Conservation (phyloP, 202 grass and related monocot genomes). For the Digitaria exilis region DNA sequence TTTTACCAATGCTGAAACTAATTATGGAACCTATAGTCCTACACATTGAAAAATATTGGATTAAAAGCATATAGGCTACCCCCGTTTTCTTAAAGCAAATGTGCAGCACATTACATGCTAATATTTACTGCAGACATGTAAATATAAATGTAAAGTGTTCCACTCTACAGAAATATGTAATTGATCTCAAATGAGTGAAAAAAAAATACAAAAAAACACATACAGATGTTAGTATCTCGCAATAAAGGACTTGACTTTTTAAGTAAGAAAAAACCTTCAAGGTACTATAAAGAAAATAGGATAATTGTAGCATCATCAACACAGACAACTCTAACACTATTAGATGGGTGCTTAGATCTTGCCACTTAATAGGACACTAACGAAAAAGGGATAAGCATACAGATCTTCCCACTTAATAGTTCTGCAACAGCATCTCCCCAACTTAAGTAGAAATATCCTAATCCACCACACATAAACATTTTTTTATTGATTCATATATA, state of each 20-base stretch:
- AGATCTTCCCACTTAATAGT: not conserved
- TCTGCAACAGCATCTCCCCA: not conserved
- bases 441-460: slow-evolving; percentile 21
- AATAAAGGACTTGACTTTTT: not conserved
- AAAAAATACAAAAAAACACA: not conserved
- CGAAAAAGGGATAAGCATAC: not conserved
- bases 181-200: not conserved
- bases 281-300: not conserved
- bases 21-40: not conserved
- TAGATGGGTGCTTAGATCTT: not conserved
- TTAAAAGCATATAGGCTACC: not conserved
- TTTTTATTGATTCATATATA: not conserved
- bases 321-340: not conserved
- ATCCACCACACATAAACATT: not conserved
- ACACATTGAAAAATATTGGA: not conserved
- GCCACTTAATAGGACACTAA: not conserved
- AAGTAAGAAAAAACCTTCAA: slow-evolving; percentile 3
- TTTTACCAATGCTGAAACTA: not conserved
- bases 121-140: not conserved
- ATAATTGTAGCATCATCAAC: not conserved
- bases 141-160: not conserved
- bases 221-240: not conserved
- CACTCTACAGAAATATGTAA: not conserved
- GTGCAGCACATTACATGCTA: not conserved
- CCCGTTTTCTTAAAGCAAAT: not conserved